Evolutionary conservation across 2,329 filamentous ascomycete species (phyloP).

Genomic region (Claviceps sorghi): DNA sequence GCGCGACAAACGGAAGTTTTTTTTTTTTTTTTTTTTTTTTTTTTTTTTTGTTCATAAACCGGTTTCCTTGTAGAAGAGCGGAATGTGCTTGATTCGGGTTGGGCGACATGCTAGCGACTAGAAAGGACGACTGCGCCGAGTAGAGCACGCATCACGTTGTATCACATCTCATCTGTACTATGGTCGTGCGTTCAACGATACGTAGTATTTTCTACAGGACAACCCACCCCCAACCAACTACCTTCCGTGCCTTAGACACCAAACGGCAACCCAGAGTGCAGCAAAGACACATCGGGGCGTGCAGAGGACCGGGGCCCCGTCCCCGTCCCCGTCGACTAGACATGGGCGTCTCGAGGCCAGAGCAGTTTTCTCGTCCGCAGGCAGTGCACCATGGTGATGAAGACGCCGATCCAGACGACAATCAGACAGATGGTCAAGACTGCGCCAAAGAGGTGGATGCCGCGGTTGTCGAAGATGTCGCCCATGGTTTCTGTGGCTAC

Average conservation of each 20-base stretch:
- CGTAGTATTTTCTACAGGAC: background rate
- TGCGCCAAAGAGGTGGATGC: constrained; percentile 53
- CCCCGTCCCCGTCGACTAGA: constrained; percentile 4
- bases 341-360: constrained; percentile 49
- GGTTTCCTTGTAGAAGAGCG: no score
- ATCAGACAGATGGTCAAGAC: constrained; percentile 53
- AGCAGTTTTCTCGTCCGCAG: constrained; percentile 52
- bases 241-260: background rate
- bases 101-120: no score
- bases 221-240: background rate
- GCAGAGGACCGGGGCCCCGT: background rate
- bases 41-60: no score
- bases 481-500: constrained; percentile 62
- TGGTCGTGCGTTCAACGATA: no score
- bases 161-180: no score
- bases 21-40: no score
- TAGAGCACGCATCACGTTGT: no score
- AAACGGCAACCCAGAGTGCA: constrained; percentile 2
- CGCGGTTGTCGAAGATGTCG: constrained; percentile 40
- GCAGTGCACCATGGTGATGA: constrained; percentile 55
- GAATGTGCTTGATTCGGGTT: no score
- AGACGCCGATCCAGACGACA: constrained; percentile 53
- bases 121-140: no score
- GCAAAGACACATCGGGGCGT: constrained; percentile 1
- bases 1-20: no score